Percentiles rank a stretch among this genome's conserved stretches.
These are phyloP conservation scores for Sanghuangporus sanghuang DNA, from an alignment of 1,284 basidiomycete species.

Conservation along the genomic window DNA sequence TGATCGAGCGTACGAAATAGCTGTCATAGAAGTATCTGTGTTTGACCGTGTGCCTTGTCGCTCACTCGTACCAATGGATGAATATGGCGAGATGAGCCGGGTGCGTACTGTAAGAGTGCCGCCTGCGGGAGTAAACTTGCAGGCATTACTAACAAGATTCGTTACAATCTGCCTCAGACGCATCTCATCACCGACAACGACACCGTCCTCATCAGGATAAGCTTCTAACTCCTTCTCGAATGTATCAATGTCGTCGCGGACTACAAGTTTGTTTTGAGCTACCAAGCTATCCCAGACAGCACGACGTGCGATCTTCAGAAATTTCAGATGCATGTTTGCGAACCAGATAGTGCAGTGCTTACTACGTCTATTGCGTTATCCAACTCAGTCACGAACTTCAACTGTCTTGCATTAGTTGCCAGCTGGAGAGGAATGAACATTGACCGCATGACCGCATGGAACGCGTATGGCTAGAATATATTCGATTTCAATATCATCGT, in stretches of 20 bases:
- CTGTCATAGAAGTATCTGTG: not conserved
- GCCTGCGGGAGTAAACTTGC: slow-evolving; percentile 71
- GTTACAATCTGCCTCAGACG: slow-evolving; percentile 79
- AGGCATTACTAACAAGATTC: slow-evolving; percentile 49
- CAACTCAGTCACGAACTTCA: slow-evolving; percentile 65
- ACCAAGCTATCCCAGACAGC: slow-evolving; percentile 41
- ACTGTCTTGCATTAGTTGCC: slow-evolving; percentile 65
- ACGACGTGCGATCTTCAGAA: slow-evolving; percentile 42
- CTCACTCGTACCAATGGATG: slow-evolving; percentile 21
- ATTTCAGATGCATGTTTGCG: not conserved
- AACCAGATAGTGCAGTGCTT: slow-evolving; percentile 18
- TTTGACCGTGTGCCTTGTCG: not conserved
- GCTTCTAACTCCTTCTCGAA: slow-evolving; percentile 37
- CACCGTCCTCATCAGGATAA: slow-evolving; percentile 49
- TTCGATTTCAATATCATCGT: slow-evolving; percentile 1
- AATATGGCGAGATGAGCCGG: slow-evolving; percentile 44
- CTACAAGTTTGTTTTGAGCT: slow-evolving; percentile 4
- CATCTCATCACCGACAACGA: slow-evolving; percentile 76
- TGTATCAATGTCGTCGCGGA: slow-evolving; percentile 22
- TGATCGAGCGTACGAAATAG: not conserved
- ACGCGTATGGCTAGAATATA: slow-evolving; percentile 60
- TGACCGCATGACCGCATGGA: slow-evolving; percentile 79
- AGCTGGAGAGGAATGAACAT: slow-evolving; percentile 74
- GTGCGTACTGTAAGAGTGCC: slow-evolving; percentile 62
- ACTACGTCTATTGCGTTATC: slow-evolving; percentile 74